Percentiles rank a stretch among this genome's conserved stretches.
phyloP scores from a whole-genome alignment of 495 filamentous ascomycete genomes.

The Bathelium albidoporum region DNA sequence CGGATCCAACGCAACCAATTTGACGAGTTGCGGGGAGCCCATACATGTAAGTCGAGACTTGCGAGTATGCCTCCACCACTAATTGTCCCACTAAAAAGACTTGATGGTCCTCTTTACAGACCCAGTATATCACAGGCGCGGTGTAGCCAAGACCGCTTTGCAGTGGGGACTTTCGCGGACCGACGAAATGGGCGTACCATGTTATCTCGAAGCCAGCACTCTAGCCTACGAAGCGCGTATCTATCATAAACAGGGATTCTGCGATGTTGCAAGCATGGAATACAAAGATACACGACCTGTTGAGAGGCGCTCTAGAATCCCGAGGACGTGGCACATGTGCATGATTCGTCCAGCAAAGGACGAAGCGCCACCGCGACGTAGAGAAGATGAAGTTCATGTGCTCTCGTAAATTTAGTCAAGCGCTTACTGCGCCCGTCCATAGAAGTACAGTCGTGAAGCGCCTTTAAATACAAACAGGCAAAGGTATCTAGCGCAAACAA shows the following conservation, averaged over 20 bases:
- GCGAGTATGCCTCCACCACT: background rate
- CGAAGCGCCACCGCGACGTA: background rate
- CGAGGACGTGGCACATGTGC: background rate
- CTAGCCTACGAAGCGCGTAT: background rate
- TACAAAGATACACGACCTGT: background rate
- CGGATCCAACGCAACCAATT: background rate
- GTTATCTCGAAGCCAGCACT: background rate
- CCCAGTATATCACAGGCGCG: background rate
- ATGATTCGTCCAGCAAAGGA: background rate
- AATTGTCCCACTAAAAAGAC: background rate
- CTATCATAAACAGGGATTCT: background rate
- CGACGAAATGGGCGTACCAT: background rate
- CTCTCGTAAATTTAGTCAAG: background rate
- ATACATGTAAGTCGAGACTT: background rate
- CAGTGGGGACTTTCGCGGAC: background rate
- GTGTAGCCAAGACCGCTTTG: background rate
- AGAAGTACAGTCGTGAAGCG: background rate
- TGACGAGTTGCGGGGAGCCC: background rate
- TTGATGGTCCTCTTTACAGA: background rate
- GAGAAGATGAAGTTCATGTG: background rate
- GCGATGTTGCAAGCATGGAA: background rate
- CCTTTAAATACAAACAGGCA: no score
- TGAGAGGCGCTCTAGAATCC: background rate
- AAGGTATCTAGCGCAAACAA: no score
- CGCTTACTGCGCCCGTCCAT: background rate